Evolutionary conservation across 208 protist genomes (phyloP), one percentile per base, ranked within the genome.

Genomic region (Tritrichomonas foetus): DNA sequence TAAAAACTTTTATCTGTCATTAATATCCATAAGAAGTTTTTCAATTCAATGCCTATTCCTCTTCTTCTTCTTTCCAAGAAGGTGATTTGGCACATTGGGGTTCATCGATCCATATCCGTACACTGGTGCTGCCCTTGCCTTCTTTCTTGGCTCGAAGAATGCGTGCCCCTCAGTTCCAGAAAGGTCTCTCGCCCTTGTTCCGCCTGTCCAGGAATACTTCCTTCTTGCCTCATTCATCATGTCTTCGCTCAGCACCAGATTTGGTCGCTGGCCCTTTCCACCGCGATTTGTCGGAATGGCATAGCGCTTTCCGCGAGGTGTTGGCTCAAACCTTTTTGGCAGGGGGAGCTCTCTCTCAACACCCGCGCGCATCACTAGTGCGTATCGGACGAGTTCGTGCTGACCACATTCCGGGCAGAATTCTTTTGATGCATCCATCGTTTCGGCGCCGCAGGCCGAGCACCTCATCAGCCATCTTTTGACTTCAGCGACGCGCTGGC

Each of bases 391-490:
- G 16, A 89, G 78, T 33, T 44, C 47, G 30, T 89, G 78, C 14
- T 89, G 78, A 5, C 78, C 78, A 57, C 78, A 89, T 50, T 89
- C 78, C 20, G 78, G 78, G 47, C 78, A 89, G 16, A 89, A 89
- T 39, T 89, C 78, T 50, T 89, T 89, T 57, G 78, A 39, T 5
- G 78, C 78, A 57, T 89, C 78, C 3, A 89, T 25, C 57, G 78
- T 89, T 57, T 89, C 78, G 33, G 78, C 47, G 57, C 47, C 47
- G 47, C 78, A 89, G 0, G 78, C 78, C 0, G 78, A 53, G 30
- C 78, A 89, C 39, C 78, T 89, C 27, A 89, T 39, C 0, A 89
- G 27, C 78, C 78, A 89, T 89, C 78, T 53, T 36, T 89, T 89
- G 39, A 89, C 78, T 89, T 89, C 78, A 16, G 78, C 78, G 27